Percentiles rank a stretch among this genome's conserved stretches.
Evolutionary conservation across 2,329 filamentous ascomycete species (phyloP).

Genomic region (Tolypocladium amazonense): DNA sequence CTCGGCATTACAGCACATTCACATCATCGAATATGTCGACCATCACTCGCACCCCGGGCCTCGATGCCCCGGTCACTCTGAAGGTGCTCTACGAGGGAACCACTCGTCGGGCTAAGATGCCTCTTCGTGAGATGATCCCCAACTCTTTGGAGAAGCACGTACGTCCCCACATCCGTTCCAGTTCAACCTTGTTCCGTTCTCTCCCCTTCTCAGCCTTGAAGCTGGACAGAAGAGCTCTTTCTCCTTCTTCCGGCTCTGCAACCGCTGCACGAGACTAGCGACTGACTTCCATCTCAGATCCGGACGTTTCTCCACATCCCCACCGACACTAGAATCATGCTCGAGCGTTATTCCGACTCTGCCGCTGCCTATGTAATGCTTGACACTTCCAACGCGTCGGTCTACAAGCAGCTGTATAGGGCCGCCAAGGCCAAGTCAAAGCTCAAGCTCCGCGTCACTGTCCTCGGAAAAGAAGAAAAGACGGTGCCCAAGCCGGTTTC

Average conservation of each 20-base stretch:
- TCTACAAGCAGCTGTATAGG: conserved; percentile 95
- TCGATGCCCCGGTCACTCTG: conserved; percentile 53
- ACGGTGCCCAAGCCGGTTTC: conserved; percentile 30
- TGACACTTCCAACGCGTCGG: conserved; percentile 63
- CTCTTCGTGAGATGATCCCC: conserved; percentile 72
- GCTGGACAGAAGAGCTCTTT: neutral
- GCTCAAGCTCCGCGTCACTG: conserved; percentile 72
- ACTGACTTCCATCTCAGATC: conserved; percentile 12
- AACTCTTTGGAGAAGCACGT: conserved; percentile 74
- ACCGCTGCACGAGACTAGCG: neutral
- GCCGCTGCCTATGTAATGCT: conserved; percentile 71
- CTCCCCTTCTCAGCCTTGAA: neutral
- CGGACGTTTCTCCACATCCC: conserved; percentile 25
- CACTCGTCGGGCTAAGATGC: conserved; percentile 79
- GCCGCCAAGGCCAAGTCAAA: conserved; percentile 98
- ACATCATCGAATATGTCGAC: conserved; percentile 15
- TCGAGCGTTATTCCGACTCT: conserved; percentile 95
- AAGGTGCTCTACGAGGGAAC: conserved; percentile 72
- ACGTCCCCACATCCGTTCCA: conserved; percentile 27
- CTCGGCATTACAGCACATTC: neutral
- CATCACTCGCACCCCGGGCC: conserved; percentile 9
- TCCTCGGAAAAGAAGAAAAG: conserved; percentile 23
- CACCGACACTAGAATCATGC: conserved; percentile 34
- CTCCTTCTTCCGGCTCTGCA: neutral
- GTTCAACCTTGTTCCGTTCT: neutral